Percentiles rank a stretch among this genome's conserved stretches.
Evolutionary conservation across 495 filamentous ascomycete species (phyloP).

Genomic region (Aspergillus ostianus): DNA sequence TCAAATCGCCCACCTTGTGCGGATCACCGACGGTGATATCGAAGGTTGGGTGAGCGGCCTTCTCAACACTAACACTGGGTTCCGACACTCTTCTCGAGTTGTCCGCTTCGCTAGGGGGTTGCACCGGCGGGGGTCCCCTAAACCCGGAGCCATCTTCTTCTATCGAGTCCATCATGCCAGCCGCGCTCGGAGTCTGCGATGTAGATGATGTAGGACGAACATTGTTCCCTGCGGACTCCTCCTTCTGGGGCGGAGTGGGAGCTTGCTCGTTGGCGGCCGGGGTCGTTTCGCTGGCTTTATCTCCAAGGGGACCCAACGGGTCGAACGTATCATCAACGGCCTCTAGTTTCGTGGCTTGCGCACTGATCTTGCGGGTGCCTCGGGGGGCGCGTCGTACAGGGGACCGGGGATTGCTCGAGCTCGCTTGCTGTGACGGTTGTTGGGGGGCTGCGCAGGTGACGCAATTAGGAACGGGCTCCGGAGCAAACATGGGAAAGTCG

Average conservation of each 20-base stretch:
- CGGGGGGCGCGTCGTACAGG: constrained; percentile 51
- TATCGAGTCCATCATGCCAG: constrained; percentile 59
- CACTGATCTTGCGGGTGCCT: constrained; percentile 70
- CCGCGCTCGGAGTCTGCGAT: constrained; percentile 46
- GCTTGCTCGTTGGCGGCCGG: constrained; percentile 58
- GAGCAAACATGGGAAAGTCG: constrained; percentile 12
- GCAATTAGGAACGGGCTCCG: constrained; percentile 30
- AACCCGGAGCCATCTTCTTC: constrained; percentile 64
- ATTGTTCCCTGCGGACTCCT: constrained; percentile 61
- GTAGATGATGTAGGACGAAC: constrained; percentile 50
- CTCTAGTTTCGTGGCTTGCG: constrained; percentile 80
- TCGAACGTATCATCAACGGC: constrained; percentile 88
- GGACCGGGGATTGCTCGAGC: constrained; percentile 40
- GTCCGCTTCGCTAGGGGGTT: constrained; percentile 51
- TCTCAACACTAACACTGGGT: constrained; percentile 82
- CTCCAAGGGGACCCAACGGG: constrained; percentile 82
- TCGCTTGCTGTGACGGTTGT: constrained; percentile 33
- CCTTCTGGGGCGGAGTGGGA: constrained; percentile 88
- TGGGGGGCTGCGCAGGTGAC: constrained; percentile 34
- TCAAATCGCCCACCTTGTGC: constrained; percentile 95
- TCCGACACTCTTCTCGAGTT: constrained; percentile 60
- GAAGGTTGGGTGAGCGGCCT: constrained; percentile 87
- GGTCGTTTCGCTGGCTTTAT: constrained; percentile 49
- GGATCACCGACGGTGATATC: constrained; percentile 94
- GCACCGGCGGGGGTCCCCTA: constrained; percentile 71